Conservation (phyloP, 164 flowering plant genomes). For the Vitis cinerea region DNA sequence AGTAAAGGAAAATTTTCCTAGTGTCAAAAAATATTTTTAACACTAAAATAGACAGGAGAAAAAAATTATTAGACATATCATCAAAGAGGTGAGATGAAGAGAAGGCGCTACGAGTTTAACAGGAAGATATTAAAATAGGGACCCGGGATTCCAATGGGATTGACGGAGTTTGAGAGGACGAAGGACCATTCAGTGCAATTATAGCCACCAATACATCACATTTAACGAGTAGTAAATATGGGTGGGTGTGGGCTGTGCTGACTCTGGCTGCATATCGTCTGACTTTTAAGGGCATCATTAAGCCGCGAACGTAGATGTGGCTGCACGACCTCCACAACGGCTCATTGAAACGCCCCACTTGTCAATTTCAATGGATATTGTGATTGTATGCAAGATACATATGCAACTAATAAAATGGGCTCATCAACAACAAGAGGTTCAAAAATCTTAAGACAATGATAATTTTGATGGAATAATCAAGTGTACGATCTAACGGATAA, state of each 20-base stretch:
- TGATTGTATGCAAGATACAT: not conserved
- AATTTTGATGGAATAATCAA: not conserved
- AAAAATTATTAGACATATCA: no score
- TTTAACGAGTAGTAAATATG: not conserved
- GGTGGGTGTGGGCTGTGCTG: not conserved
- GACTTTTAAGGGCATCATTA: not conserved
- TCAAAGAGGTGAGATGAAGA: no score
- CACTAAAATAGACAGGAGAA: no score
- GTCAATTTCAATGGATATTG: not conserved
- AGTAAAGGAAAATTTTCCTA: no score
- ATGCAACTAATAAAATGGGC: not conserved
- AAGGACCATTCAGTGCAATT: no score
- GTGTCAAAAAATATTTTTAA: no score
- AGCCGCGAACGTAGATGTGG: not conserved
- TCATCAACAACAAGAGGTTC: not conserved
- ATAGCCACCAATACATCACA: not conserved
- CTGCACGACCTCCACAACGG: not conserved
- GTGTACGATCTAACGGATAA: not conserved
- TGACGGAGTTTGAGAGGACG: no score
- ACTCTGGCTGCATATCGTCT: not conserved
- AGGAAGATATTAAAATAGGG: no score
- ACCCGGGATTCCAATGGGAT: no score
- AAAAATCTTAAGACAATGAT: not conserved
- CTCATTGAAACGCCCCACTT: not conserved
- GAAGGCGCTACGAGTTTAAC: no score